Evolutionary conservation across 768 basidiomycete genomes (phyloP), one percentile per base, ranked within the genome.

Genomic region (Chalciporus piperatus): DNA sequence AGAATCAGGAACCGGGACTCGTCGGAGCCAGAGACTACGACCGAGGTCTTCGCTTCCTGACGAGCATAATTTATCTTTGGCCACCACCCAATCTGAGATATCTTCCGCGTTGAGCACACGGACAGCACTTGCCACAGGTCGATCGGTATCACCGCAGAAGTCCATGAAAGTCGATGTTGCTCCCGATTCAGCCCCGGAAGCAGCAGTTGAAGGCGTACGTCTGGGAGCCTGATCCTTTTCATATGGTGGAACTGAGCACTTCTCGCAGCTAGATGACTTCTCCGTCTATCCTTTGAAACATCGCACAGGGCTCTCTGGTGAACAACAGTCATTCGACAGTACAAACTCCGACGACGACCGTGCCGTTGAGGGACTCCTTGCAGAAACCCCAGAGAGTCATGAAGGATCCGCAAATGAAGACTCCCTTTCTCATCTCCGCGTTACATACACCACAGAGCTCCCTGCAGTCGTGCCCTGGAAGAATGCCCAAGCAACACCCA

Each of bases 281-380:
- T 46, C 56, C 52, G 59, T 44, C 51, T 51, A 47, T 54, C 49
- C 51, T 55, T 52, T 65, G 61, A 67, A 61, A 41, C 67, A 58
- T 59, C 50, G 57, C 58, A 55, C 58, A 23, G 57, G 39, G 59
- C 57, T 69, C 32, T 57, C 53, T 57, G 65, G 61, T 61, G 59
- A n/a, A n/a, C n/a, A 71, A 42, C 63, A 67, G 43, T 61, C 65
- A 63, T 62, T 61, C 56, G 69, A 67, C 30, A 41, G 59, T 55
- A 70, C 65, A 58, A 69, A 66, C 68, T 69, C 69, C 67, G 67
- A 69, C 58, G 67, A 69, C 54, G 67, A 70, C 62, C 67, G 58
- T 56, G 59, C 52, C 45, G 62, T 65, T 32, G 67, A 70, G 49
- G 69, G 65, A 35, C 67, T 69, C 51, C 63, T 69, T 19, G 42